These are phyloP conservation scores for Geranium brycei DNA, from an alignment of 345 rosid species.

Conservation along the genomic window DNA sequence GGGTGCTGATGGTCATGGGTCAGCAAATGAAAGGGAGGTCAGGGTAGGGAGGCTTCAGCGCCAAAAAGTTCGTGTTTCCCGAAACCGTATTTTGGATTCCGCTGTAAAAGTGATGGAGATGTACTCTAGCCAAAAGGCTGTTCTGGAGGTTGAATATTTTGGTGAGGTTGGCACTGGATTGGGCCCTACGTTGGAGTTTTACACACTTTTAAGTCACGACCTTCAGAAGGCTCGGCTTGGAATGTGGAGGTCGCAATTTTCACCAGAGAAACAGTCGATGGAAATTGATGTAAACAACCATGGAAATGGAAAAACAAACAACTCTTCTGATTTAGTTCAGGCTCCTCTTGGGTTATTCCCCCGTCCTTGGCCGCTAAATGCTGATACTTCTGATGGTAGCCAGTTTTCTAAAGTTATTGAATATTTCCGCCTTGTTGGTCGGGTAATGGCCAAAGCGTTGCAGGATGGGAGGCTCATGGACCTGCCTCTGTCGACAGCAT, in stretches of 20 bases:
- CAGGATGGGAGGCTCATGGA: slow-evolving; percentile 98
- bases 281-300: slow-evolving; percentile 46
- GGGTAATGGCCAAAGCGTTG: slow-evolving; percentile 98
- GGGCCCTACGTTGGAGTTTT: slow-evolving; percentile 97
- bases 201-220: slow-evolving; percentile 90
- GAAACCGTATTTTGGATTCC: slow-evolving; percentile 93
- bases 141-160: slow-evolving; percentile 98
- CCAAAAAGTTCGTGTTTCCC: slow-evolving; percentile 97
- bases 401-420: slow-evolving; percentile 57
- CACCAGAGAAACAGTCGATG: slow-evolving; percentile 35
- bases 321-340: slow-evolving; percentile 30
- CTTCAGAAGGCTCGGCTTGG: slow-evolving; percentile 69
- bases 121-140: slow-evolving; percentile 98
- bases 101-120: slow-evolving; percentile 99
- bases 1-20: slow-evolving; percentile 91
- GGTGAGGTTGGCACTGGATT: slow-evolving; percentile 99
- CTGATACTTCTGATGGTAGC: slow-evolving; percentile 63
- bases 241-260: slow-evolving; percentile 81
- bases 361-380: slow-evolving; percentile 77
- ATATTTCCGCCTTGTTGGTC: slow-evolving; percentile 84
- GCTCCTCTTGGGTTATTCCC: slow-evolving; percentile 91
- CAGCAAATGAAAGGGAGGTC: slow-evolving; percentile 74
- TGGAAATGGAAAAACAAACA: slow-evolving; percentile 28
- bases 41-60: slow-evolving; percentile 94
- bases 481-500: slow-evolving; percentile 67